Conservation (phyloP, 352 stramenopile genomes). For the Halophytophthora batemanensis region DNA sequence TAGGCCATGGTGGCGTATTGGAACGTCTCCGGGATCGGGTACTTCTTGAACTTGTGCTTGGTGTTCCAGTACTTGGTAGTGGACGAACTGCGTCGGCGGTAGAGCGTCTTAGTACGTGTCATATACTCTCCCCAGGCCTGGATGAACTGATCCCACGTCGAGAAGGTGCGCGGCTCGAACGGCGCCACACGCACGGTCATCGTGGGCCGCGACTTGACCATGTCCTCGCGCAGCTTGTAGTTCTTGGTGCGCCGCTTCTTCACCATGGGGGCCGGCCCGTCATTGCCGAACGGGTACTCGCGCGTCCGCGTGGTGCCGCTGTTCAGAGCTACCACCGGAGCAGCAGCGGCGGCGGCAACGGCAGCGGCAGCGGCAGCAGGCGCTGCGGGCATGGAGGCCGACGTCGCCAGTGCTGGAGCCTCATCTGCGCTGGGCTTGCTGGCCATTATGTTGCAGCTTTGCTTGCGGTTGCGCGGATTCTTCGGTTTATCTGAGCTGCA, state of each 20-base stretch:
- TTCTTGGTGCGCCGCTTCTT: conserved; percentile 86
- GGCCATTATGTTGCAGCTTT: not conserved
- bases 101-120: conserved; percentile 70
- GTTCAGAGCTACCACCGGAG: not conserved
- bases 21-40: conserved; percentile 62
- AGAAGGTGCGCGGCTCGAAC: conserved; percentile 56
- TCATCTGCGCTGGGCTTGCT: not conserved
- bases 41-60: conserved; percentile 74
- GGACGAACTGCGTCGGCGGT: conserved; percentile 65
- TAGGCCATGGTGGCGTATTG: conserved; percentile 84
- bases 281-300: not conserved
- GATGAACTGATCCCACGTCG: conserved; percentile 66
- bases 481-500: too few species aligned
- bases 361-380: not conserved
- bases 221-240: conserved; percentile 72
- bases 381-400: not conserved
- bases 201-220: conserved; percentile 47
- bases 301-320: not conserved
- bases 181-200: conserved; percentile 41
- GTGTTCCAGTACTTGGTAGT: conserved; percentile 73
- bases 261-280: conserved; percentile 28
- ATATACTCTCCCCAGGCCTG: conserved; percentile 66
- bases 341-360: not conserved
- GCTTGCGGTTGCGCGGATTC: not conserved
- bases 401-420: not conserved